Evolutionary conservation across 1,284 basidiomycete genomes (phyloP).

Genomic region (Naganishia cerealis): DNA sequence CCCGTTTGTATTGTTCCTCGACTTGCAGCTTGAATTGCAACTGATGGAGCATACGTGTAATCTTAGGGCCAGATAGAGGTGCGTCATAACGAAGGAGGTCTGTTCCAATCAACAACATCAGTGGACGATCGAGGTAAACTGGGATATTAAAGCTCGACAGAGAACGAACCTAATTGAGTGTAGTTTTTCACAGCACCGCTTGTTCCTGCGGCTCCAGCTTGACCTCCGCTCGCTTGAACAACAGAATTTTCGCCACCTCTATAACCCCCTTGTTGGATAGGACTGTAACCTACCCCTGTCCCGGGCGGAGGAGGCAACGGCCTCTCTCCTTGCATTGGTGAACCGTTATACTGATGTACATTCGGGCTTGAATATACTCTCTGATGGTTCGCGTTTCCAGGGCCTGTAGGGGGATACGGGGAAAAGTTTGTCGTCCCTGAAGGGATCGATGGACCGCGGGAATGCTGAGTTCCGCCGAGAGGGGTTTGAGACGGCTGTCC

Average conservation of each 20-base stretch:
- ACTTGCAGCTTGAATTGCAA: constrained; percentile 99
- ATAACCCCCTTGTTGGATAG: not conserved
- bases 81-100: constrained; percentile 98
- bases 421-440: constrained; percentile 6
- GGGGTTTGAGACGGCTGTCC: constrained; percentile 9
- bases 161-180: constrained; percentile 48
- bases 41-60: constrained; percentile 96
- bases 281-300: not conserved
- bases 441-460: constrained; percentile 5
- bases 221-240: constrained; percentile 29
- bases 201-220: constrained; percentile 11
- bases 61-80: constrained; percentile 92
- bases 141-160: not conserved
- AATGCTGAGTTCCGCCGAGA: not conserved
- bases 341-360: constrained; percentile 28
- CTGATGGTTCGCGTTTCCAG: constrained; percentile 5
- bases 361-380: constrained; percentile 27
- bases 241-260: not conserved
- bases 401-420: constrained; percentile 7
- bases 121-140: not conserved
- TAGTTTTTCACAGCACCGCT: constrained; percentile 45
- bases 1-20: constrained; percentile 96
- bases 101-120: constrained; percentile 33
- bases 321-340: constrained; percentile 37
- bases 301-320: constrained; percentile 44